Evolutionary conservation across 805 yeast species (phyloP), one percentile per base, ranked within the genome.

Genomic region (Kockiozyma suomiensis): DNA sequence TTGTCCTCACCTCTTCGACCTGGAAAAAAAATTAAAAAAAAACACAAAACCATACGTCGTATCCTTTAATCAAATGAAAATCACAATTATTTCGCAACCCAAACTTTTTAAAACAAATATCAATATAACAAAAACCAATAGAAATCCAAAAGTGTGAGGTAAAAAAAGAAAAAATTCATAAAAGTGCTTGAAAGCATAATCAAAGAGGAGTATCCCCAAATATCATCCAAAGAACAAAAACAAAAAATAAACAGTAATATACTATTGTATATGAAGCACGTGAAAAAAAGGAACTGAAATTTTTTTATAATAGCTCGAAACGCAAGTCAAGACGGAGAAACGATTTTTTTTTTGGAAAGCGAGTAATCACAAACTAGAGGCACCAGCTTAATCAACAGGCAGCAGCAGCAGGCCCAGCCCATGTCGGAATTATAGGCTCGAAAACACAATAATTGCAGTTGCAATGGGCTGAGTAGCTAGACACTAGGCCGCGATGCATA

Each of bases 371-470:
- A 43, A 30, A 47, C 19, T 3, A 47, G 5, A 8, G 21, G n/a
- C 32, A n/a, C 17, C 15, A 33, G 4, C 25, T 19, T 6, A 15
- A 15, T 48, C 40, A 61, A 46, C 60, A 55, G 3, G 59, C 64
- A 28, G 64, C 65, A n/a, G 65, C 53, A 17, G 63, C 54, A 19
- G 61, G 61, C 1, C 57, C 58, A 1, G 52, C 7, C 60, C 60
- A 58, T 15, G 49, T 25, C 12, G 57, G 57, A 12, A 50, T 30
- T 10, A 48, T 42, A 1, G 59, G 65, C 32, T 54, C 62, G 38
- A 61, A 58, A 13, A 55, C 55, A 32, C 62, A 58, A 38, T 61
- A 61, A 43, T 61, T 52, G 42, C 65, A 61, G 30, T 50, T 53
- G 32, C 62, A 54, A 25, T 58, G 62, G 15, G 60, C 32, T 13